Evolutionary conservation across 2,329 filamentous ascomycete genomes (phyloP).

Genomic region (Zasmidium angulare): DNA sequence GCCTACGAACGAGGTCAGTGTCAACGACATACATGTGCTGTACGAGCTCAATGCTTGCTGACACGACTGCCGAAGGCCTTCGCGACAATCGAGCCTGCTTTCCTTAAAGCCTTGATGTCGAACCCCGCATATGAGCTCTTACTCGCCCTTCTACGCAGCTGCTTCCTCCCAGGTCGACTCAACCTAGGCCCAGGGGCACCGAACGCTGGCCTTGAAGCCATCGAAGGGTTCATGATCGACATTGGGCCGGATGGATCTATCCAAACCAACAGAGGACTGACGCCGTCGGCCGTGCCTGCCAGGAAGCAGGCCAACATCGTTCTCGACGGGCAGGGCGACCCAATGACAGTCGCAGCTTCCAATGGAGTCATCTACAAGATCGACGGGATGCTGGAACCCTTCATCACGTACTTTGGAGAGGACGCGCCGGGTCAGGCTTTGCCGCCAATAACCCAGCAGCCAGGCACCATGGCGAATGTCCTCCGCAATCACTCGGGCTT

Average conservation of each 20-base stretch:
- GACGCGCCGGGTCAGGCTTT: background rate
- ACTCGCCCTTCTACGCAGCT: constrained; percentile 12
- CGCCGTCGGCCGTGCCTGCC: background rate
- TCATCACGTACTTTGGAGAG: constrained; percentile 16
- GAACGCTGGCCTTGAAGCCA: constrained; percentile 1
- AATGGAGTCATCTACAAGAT: constrained; percentile 19
- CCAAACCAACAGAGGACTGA: constrained; percentile 13
- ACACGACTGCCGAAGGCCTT: constrained; percentile 8
- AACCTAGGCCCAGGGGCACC: constrained; percentile 1
- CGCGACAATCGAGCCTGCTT: constrained; percentile 3
- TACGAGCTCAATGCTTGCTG: background rate
- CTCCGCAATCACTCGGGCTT: constrained; percentile 6
- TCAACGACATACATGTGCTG: background rate
- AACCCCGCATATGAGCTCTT: constrained; percentile 14
- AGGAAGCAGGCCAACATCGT: constrained; percentile 3
- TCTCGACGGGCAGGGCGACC: constrained; percentile 5
- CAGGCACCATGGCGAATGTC: constrained; percentile 14
- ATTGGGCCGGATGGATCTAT: constrained; percentile 9
- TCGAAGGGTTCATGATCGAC: constrained; percentile 14
- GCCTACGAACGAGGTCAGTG: constrained; percentile 16
- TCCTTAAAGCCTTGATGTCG: constrained; percentile 5
- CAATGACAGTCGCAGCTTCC: constrained; percentile 4
- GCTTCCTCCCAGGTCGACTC: constrained; percentile 12
- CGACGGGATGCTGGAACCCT: constrained; percentile 10
- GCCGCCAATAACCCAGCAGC: background rate